Evolutionary conservation across 768 basidiomycete genomes (phyloP), one percentile per base, ranked within the genome.

Genomic region (Coprinopsis strossmayeri): DNA sequence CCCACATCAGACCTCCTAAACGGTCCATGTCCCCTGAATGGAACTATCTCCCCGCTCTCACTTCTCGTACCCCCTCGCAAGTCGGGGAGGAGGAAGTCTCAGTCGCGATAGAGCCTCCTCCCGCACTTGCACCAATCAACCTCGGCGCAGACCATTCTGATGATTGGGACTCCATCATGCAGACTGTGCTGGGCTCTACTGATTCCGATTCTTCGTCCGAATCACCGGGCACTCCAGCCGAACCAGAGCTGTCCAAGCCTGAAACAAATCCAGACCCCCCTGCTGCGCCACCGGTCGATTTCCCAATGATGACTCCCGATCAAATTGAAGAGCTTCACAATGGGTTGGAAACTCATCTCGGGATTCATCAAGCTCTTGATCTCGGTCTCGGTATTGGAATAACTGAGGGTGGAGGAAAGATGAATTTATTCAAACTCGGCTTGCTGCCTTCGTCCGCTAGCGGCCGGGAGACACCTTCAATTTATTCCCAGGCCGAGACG

Each of bases 151-250:
- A 69, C 25, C 60, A 61, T 21, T 53, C 66, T 1, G 68, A 64
- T 2, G 70, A 73, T 27, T 74, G 72, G 72, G 67, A 65, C 3
- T 65, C 67, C 2, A 64, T 72, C 28, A 70, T 68, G 64, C 63
- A 68, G 49, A 66, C 65, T 2, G 67, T 70, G 4, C 52, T 70
- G 10, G 59, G 60, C 3, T 62, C 62, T 5, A 57, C 64, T 2
- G 47, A 48, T n/a, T 51, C 55, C 28, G 23, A 54, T 15, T n/a
- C 54, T 20, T 40, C 43, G 24, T 39, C 47, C 37, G 45, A 46
- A 52, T 37, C 4, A 32, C 30, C 30, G 15, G n/a, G n/a, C n/a
- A n/a, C n/a, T n/a, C n/a, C n/a, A n/a, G n/a, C n/a, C n/a, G n/a
- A n/a, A n/a, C n/a, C n/a, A n/a, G n/a, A n/a, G n/a, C n/a, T n/a